Conservation (phyloP, 495 filamentous ascomycete species). For the Niebla homalea region DNA sequence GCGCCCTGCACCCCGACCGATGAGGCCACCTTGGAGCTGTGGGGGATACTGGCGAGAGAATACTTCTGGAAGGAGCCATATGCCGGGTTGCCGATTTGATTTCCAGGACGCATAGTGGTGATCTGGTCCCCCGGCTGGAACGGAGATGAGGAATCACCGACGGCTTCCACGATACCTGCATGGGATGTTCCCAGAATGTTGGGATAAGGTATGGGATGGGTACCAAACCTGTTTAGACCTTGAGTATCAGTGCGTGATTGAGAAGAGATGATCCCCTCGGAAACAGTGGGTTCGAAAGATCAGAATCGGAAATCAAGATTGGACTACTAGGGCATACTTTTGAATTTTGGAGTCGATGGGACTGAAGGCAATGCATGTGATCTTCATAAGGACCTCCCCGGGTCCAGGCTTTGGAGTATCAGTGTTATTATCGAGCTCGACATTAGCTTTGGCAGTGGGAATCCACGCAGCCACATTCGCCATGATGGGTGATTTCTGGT, state of each 20-base stretch:
- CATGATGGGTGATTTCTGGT: background rate
- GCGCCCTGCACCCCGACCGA: background rate
- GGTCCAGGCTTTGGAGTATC: constrained; percentile 1
- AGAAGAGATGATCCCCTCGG: background rate
- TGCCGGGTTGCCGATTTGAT: constrained; percentile 7
- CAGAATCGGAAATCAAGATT: background rate
- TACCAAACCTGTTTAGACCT: background rate
- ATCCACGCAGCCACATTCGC: background rate
- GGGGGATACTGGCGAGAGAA: constrained; percentile 10
- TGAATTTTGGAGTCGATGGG: constrained; percentile 4
- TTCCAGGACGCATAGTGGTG: constrained; percentile 1
- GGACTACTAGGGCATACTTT: background rate
- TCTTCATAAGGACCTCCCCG: constrained; percentile 1
- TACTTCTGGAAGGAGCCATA: constrained; percentile 23
- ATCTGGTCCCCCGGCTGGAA: constrained; percentile 19
- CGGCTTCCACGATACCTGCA: constrained; percentile 15
- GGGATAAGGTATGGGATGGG: constrained; percentile 17
- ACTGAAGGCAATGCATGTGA: background rate
- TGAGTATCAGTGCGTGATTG: too few species aligned
- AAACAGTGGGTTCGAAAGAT: background rate
- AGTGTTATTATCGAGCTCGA: background rate
- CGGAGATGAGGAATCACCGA: constrained; percentile 13
- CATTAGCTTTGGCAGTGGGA: background rate
- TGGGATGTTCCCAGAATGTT: constrained; percentile 17
- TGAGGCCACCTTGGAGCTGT: background rate